A percentile compares a stretch with the other conserved stretches of the same genome.
Evolutionary conservation across 805 yeast genomes (phyloP).

Genomic region (Ogataea methanolica): DNA sequence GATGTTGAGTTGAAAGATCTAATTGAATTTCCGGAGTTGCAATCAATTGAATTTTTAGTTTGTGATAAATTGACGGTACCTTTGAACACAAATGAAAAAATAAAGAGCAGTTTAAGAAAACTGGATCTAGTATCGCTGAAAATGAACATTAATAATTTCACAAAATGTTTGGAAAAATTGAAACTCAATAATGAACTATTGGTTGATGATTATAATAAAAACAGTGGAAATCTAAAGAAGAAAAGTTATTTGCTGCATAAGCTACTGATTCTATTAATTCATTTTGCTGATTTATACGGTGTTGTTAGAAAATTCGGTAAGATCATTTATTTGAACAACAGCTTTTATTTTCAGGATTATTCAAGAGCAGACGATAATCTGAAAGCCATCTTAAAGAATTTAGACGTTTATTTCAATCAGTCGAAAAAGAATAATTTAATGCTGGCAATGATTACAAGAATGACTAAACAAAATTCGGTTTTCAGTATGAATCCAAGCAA

Average conservation of each 20-base stretch:
- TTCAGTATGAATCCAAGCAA: constrained; percentile 33
- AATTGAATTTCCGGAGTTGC: constrained; percentile 15
- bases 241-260: constrained; percentile 32
- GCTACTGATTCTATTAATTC: constrained; percentile 35
- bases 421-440: constrained; percentile 46
- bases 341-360: constrained; percentile 38
- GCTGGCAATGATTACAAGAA: constrained; percentile 42
- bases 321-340: constrained; percentile 41
- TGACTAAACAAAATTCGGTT: constrained; percentile 37
- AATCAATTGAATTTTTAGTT: constrained; percentile 6
- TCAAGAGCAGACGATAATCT: constrained; percentile 22
- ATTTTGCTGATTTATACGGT: constrained; percentile 47
- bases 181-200: constrained; percentile 19
- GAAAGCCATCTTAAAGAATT: constrained; percentile 19
- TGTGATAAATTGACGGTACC: constrained; percentile 3
- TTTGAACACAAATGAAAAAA: constrained; percentile 16
- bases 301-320: constrained; percentile 44
- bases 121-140: constrained; percentile 21
- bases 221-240: too few relatives aligned
- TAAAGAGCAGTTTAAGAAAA: constrained; percentile 15
- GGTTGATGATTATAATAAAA: too few relatives aligned
- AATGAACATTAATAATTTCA: constrained; percentile 25
- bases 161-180: constrained; percentile 25
- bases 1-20: constrained; percentile 16
- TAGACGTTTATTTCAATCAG: constrained; percentile 29